Base-by-base conservation (phyloP, 1,139 yeast genomes). In the Yamadazyma diospyri region DNA sequence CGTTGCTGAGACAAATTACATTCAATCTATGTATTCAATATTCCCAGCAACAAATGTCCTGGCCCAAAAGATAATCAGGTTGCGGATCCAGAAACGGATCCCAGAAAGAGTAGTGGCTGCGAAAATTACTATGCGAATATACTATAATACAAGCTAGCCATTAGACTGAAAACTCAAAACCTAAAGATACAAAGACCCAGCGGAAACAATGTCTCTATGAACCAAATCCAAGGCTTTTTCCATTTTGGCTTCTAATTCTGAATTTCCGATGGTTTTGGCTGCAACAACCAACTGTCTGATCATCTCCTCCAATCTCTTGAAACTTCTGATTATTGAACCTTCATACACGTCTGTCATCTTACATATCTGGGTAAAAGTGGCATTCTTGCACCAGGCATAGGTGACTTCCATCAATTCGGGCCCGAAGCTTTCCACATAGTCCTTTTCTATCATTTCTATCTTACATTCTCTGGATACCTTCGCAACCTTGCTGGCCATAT, bases 331-430 rank as follows among this genome's bases (percentile, higher is more conserved):
- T 55, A 94, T 72, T 19, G 95, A 83, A 27, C 99, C 99, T 65
- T 94, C 98, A 50, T 89, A 94, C 28, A 94, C 97, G 55, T 92
- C 98, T 0, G 98, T 92, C 97, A 92, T 87, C 59, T 89, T 89
- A 65, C 97, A 92, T 41, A 92, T 89, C 55, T 89, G 97, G 0
- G 97, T 89, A 59, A 94, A 94, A 0, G 92, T 68, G 4, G 96
- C 96, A 18, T 97, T 97, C 53, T 83, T 82, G 55, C 97, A 86
- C 99, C 99, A 94, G 28, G 94, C 87, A 59, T 64, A 87, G 1
- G 94, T 96, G 32, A 92, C 97, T 55, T 88, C 97, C 97, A 94
- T 89, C 44, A 94, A 69, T 53, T 92, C 95, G 16, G 88, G 81
- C 57, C 95, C 78, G 67, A 92, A 94, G 19, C 82, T 74, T 53